Evolutionary conservation across 108 stramenopile species (phyloP).

Genomic region (Nitzschia sp.): DNA sequence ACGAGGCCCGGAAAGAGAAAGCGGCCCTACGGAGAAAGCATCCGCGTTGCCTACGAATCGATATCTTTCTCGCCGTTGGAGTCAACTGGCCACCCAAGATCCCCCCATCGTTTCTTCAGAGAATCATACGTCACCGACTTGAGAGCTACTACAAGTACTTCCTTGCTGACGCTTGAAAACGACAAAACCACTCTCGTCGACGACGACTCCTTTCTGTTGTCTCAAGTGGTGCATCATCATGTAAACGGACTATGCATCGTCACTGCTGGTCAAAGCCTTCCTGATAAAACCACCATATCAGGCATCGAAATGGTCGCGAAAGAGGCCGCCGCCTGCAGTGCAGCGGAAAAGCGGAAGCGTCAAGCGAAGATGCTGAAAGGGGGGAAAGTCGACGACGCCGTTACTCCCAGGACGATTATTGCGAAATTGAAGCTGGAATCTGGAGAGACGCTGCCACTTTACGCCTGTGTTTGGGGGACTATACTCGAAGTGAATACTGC

Average conservation of each 20-base stretch:
- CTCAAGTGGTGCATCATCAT: conserved; percentile 66
- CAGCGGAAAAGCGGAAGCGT: conserved; percentile 44
- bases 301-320: conserved; percentile 24
- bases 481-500: conserved; percentile 64
- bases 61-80: conserved; percentile 8
- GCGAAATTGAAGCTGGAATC: conserved; percentile 23
- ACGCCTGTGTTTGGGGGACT: conserved; percentile 70
- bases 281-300: neutral
- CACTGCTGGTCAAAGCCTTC: conserved; percentile 47
- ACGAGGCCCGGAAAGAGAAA: conserved; percentile 19
- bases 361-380: conserved; percentile 49
- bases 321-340: conserved; percentile 36
- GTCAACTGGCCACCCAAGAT: conserved; percentile 25
- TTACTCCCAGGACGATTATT: conserved; percentile 26
- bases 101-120: conserved; percentile 40
- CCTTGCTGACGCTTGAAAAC: too few species aligned
- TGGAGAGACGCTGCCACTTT: conserved; percentile 34
- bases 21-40: conserved; percentile 8
- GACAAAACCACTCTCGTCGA: neutral
- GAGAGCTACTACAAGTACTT: too few species aligned
- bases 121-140: conserved; percentile 19
- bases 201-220: conserved; percentile 7
- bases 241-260: conserved; percentile 75
- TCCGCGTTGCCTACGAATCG: conserved; percentile 10
- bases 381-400: conserved; percentile 28